phyloP scores from a whole-genome alignment of 2,329 filamentous ascomycete genomes.

The Fusarium vanettenii region DNA sequence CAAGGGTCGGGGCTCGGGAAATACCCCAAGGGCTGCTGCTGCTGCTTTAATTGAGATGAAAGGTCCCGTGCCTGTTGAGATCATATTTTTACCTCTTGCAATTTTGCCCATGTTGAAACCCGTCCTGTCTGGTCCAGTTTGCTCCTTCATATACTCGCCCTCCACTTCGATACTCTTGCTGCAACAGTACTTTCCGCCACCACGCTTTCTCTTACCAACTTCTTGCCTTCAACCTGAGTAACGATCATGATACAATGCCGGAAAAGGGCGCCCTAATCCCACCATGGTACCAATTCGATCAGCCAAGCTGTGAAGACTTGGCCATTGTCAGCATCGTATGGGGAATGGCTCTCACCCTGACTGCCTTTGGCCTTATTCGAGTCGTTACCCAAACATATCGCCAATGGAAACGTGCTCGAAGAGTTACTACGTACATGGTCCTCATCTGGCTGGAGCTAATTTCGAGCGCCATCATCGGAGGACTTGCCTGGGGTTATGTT shows the following conservation, averaged over 20 bases:
- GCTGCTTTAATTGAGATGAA: slow-evolving; percentile 12
- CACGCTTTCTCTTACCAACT: neutral
- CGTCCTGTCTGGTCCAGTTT: neutral
- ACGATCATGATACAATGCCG: slow-evolving; percentile 38
- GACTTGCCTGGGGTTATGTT: slow-evolving; percentile 52
- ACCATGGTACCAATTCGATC: slow-evolving; percentile 37
- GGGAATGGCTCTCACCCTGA: slow-evolving; percentile 53
- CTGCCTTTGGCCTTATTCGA: slow-evolving; percentile 48
- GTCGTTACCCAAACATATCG: slow-evolving; percentile 49
- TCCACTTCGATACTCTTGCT: neutral
- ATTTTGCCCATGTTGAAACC: slow-evolving; percentile 2
- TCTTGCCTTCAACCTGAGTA: neutral
- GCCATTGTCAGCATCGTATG: slow-evolving; percentile 51
- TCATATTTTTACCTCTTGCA: slow-evolving; percentile 24
- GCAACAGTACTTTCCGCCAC: neutral
- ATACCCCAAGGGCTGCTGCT: slow-evolving; percentile 8
- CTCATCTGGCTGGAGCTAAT: slow-evolving; percentile 55
- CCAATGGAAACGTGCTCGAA: slow-evolving; percentile 47
- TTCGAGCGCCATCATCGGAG: slow-evolving; percentile 48
- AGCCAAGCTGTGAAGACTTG: slow-evolving; percentile 44
- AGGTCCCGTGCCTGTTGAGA: slow-evolving; percentile 8
- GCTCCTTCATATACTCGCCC: neutral
- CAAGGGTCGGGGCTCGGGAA: slow-evolving; percentile 10
- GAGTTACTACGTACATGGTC: slow-evolving; percentile 51
- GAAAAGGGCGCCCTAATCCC: slow-evolving; percentile 36